Conservation (phyloP, 2,329 filamentous ascomycete genomes). For the Pseudocercospora musae region DNA sequence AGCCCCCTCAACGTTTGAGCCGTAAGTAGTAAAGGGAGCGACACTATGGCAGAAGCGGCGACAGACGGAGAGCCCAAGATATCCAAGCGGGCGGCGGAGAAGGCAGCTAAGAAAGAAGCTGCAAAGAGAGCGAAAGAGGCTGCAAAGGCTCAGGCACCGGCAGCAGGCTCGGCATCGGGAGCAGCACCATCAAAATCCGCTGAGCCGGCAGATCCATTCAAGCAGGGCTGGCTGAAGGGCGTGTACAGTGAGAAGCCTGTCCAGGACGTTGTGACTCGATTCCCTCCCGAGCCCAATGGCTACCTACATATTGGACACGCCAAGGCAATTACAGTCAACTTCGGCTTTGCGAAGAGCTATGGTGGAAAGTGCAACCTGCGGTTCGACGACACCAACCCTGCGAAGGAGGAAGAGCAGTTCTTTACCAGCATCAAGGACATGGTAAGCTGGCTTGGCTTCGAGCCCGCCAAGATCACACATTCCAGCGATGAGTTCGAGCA, state of each 20-base stretch:
- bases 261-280: constrained; percentile 46
- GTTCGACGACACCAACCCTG: constrained; percentile 94
- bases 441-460: constrained; percentile 81
- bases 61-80: constrained; percentile 33
- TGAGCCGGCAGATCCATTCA: constrained; percentile 47
- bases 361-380: constrained; percentile 73
- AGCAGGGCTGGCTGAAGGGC: constrained; percentile 49
- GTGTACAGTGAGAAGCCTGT: constrained; percentile 51
- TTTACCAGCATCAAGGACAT: constrained; percentile 87
- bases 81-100: constrained; percentile 50
- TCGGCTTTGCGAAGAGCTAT: constrained; percentile 85
- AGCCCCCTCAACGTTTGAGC: no score
- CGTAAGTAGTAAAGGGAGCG: neutral
- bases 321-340: constrained; percentile 95
- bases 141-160: constrained; percentile 36
- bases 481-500: constrained; percentile 86
- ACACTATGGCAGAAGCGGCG: constrained; percentile 32
- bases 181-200: constrained; percentile 29
- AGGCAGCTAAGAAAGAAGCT: constrained; percentile 50
- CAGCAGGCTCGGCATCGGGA: constrained; percentile 11
- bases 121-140: constrained; percentile 44
- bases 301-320: constrained; percentile 91
- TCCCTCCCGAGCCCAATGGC: constrained; percentile 71
- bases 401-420: constrained; percentile 86
- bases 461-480: constrained; percentile 74